A percentile compares a stretch with the other conserved stretches of the same genome.
These are phyloP conservation scores for Nannizzia gypsea DNA, from an alignment of 2,329 filamentous ascomycete genomes.

Conservation along the genomic window DNA sequence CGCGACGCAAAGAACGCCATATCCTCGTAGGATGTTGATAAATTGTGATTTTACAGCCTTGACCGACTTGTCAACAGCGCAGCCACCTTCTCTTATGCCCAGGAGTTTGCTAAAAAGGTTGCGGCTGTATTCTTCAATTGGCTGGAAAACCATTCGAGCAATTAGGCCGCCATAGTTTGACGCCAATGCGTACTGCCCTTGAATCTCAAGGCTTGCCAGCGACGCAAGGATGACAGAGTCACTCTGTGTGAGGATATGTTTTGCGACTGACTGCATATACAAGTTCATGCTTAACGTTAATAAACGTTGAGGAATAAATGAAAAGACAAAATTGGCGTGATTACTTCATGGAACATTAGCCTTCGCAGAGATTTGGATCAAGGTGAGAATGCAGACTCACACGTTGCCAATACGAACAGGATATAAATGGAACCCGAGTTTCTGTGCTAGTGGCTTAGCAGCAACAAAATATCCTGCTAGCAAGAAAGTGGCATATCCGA, in stretches of 20 bases:
- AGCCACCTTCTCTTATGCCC: slow-evolving; percentile 2
- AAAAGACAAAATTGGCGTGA: slow-evolving; percentile 37
- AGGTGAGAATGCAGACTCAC: slow-evolving; percentile 28
- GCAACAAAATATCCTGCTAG: slow-evolving; percentile 57
- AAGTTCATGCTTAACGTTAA: slow-evolving; percentile 66
- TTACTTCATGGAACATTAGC: not conserved
- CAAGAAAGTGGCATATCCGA: slow-evolving; percentile 60
- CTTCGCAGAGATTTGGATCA: not conserved
- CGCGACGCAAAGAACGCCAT: slow-evolving; percentile 59
- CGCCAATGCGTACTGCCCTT: slow-evolving; percentile 84
- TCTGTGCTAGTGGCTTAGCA: slow-evolving; percentile 45
- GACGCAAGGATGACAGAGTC: slow-evolving; percentile 78
- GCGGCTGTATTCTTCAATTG: slow-evolving; percentile 84
- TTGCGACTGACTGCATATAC: slow-evolving; percentile 77
- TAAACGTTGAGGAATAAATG: slow-evolving; percentile 57
- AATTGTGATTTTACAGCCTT: slow-evolving; percentile 24
- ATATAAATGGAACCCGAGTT: slow-evolving; percentile 58
- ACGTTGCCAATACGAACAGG: slow-evolving; percentile 29
- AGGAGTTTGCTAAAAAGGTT: slow-evolving; percentile 80
- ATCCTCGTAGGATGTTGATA: slow-evolving; percentile 52
- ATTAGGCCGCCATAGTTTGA: slow-evolving; percentile 89
- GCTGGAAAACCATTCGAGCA: slow-evolving; percentile 82
- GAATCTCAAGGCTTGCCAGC: slow-evolving; percentile 63
- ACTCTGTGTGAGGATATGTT: slow-evolving; percentile 87
- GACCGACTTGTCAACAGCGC: slow-evolving; percentile 14